Evolutionary conservation across 1,139 yeast genomes (phyloP), one percentile per base, ranked within the genome.

Genomic region (Taphrina betulina): DNA sequence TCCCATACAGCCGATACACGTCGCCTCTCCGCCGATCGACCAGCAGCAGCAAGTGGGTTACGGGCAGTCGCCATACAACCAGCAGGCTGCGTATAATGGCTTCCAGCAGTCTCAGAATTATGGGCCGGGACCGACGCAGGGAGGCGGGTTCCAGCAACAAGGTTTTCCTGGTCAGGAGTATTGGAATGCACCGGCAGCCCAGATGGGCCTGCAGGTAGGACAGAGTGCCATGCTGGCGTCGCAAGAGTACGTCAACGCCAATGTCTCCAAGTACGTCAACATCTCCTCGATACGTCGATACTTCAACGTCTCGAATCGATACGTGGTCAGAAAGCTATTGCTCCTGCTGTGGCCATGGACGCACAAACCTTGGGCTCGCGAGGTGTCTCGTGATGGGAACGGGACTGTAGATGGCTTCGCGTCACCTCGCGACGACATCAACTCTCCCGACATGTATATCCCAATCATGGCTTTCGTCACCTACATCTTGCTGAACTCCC

Each of bases 391-490:
- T 7, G 40, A 37, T 17, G 57, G 28, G 16, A 64, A 69, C 3
- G 69, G 70, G 17, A 67, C 69, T 5, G 68, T 67, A 14, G 82
- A 79, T 41, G 71, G 76, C 14, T 87, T 76, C 67, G 84, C 86
- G 1, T 81, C 85, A 3, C 95, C 96, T 8, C 69, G 78, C 34
- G 85, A 81, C 61, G 98, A 94, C 68, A 76, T 85, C 60, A 94
- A 94, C 68, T 95, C 97, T 0, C 98, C 98, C 1, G 99, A 94
- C 69, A 79, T 92, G 75, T 94, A 94, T 69, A 87, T 94, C 57
- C 99, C 99, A 3, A 72, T 86, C 62, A 89, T 90, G 96, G 87
- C 96, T 1, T 80, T 85, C 65, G 82, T 89, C 53, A 89, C 98
- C 1, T 92, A 90, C 67, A 83, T 92, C 57, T 72, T 94, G 60